These are phyloP conservation scores for Fusarium devonianum DNA, from an alignment of 2,329 filamentous ascomycete species.

Conservation along the genomic window DNA sequence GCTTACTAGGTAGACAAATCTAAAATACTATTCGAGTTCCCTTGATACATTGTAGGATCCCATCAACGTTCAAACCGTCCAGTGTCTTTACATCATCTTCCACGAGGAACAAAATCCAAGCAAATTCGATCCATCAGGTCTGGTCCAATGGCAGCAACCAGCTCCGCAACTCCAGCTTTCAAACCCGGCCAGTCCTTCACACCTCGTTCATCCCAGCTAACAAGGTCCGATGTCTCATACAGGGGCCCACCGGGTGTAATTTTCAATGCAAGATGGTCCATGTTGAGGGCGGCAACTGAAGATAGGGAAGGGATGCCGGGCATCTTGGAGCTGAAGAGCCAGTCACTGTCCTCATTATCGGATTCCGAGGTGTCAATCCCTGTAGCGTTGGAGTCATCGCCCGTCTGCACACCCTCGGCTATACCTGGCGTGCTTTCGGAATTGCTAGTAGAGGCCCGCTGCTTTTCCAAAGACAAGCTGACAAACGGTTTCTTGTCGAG, in stretches of 20 bases:
- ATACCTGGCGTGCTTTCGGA: neutral
- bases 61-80: neutral
- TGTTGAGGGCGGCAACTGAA: conserved; percentile 61
- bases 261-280: conserved; percentile 66
- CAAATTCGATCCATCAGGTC: conserved; percentile 64
- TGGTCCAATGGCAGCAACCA: conserved; percentile 70
- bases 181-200: conserved; percentile 59
- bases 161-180: conserved; percentile 70
- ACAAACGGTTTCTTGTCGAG: conserved; percentile 66
- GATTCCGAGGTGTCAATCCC: no score
- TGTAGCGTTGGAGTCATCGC: no score
- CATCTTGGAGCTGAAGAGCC: conserved; percentile 68
- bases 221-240: conserved; percentile 59
- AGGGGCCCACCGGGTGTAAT: conserved; percentile 50
- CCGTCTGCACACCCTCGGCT: neutral
- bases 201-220: conserved; percentile 64
- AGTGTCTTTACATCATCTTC: neutral
- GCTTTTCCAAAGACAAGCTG: conserved; percentile 52
- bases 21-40: no score
- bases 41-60: neutral
- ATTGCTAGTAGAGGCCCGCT: neutral
- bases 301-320: conserved; percentile 68
- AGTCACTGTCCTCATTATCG: conserved; percentile 32
- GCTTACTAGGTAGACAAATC: no score
- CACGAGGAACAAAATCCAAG: conserved; percentile 57